phyloP scores from a whole-genome alignment of 73 alveolate species.

The Paramecium tetraurelia region DNA sequence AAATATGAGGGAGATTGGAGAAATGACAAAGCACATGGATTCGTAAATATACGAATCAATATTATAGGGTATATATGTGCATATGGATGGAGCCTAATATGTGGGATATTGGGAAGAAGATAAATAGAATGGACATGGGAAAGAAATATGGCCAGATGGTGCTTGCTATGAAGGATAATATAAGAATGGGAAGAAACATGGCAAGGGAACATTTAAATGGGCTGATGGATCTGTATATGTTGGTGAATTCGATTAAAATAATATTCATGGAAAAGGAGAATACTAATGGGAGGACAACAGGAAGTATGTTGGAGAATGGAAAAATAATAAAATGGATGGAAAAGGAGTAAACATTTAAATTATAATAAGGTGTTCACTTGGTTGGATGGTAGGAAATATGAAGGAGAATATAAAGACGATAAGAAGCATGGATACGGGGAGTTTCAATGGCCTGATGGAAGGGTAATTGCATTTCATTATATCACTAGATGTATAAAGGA shows the following conservation, averaged over 20 bases:
- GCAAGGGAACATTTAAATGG: slow-evolving; percentile 71
- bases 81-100: slow-evolving; percentile 77
- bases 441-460: slow-evolving; percentile 88
- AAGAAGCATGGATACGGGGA: slow-evolving; percentile 77
- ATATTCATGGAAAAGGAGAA: slow-evolving; percentile 75
- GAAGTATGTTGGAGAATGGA: slow-evolving; percentile 77
- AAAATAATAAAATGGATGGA: slow-evolving; percentile 79
- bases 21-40: slow-evolving; percentile 79
- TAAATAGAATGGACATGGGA: slow-evolving; percentile 76
- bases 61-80: slow-evolving; percentile 66
- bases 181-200: slow-evolving; percentile 70
- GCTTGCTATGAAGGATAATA: slow-evolving; percentile 73
- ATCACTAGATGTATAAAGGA: slow-evolving; percentile 52
- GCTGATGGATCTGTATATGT: slow-evolving; percentile 73
- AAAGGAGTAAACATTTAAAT: slow-evolving; percentile 52
- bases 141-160: slow-evolving; percentile 77
- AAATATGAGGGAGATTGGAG: slow-evolving; percentile 81
- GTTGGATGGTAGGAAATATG: slow-evolving; percentile 76
- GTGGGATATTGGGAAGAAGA: slow-evolving; percentile 76
- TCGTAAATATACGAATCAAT: neutral
- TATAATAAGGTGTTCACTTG: slow-evolving; percentile 61
- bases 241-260: slow-evolving; percentile 72
- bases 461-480: neutral
- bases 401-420: slow-evolving; percentile 76
- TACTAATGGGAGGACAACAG: slow-evolving; percentile 81